phyloP scores from a whole-genome alignment of 306 rosid genomes.

The Pachyrhizus erosus region DNA sequence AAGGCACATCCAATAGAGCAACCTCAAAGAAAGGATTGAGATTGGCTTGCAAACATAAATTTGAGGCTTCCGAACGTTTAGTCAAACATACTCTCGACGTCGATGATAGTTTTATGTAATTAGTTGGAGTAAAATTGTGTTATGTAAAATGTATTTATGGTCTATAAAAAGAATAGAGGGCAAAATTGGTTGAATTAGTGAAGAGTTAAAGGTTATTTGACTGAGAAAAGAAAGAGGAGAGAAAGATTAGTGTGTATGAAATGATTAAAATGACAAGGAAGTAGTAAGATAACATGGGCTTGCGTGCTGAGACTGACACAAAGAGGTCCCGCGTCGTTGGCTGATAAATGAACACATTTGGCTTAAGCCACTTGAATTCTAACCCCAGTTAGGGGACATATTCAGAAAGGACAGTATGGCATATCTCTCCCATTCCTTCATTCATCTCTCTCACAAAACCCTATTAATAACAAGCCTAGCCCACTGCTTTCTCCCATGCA shows the following conservation, averaged over 20 bases:
- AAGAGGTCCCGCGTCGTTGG: slow-evolving; percentile 72
- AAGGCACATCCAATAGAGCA: no score
- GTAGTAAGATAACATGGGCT: slow-evolving; percentile 76
- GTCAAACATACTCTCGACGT: no score
- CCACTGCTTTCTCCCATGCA: slow-evolving; percentile 83
- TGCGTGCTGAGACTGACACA: slow-evolving; percentile 77
- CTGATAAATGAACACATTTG: slow-evolving; percentile 57
- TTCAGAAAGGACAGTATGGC: slow-evolving; percentile 62
- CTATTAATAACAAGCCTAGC: slow-evolving; percentile 63
- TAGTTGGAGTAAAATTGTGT: no score
- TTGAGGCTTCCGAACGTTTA: no score
- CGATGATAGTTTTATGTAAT: no score
- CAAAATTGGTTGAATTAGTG: neutral
- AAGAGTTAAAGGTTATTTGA: neutral
- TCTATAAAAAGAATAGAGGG: no score
- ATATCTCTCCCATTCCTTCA: slow-evolving; percentile 46
- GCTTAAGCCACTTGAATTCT: slow-evolving; percentile 62
- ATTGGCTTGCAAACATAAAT: no score
- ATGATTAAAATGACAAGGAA: slow-evolving; percentile 56
- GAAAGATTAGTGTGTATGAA: neutral
- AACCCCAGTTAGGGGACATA: slow-evolving; percentile 68
- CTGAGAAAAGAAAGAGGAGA: no score
- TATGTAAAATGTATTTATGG: no score
- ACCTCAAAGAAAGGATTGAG: no score
- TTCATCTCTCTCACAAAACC: slow-evolving; percentile 39